Percentiles rank a stretch among this genome's conserved stretches.
Evolutionary conservation across 129 eudicot genomes (phyloP).

Genomic region (Arctium lappa): DNA sequence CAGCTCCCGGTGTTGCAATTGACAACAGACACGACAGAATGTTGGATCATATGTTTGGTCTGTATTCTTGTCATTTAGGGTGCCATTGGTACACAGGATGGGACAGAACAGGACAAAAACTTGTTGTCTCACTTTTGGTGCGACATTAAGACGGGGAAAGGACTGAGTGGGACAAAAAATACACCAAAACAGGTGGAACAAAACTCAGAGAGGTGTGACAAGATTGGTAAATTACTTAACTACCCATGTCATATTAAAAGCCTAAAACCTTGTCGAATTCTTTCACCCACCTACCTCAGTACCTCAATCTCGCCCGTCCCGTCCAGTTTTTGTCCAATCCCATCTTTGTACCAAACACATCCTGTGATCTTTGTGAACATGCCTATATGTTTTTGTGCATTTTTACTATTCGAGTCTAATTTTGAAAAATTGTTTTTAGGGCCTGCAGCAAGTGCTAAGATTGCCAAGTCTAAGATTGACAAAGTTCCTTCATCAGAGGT

Average conservation of each 20-base stretch:
- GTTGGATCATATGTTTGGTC: slow-evolving; percentile 28
- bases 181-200: too few relatives aligned
- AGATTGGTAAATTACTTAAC: too few relatives aligned
- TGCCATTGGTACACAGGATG: background rate
- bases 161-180: too few relatives aligned
- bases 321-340: background rate
- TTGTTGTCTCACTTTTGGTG: background rate
- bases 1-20: slow-evolving; percentile 24
- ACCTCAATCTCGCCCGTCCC: background rate
- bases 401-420: background rate
- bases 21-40: slow-evolving; percentile 37
- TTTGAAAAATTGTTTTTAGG: slow-evolving; percentile 36
- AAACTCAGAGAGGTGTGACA: too few relatives aligned
- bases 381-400: background rate
- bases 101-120: background rate
- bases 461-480: slow-evolving; percentile 40
- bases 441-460: slow-evolving; percentile 39
- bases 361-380: background rate
- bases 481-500: slow-evolving; percentile 50
- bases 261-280: too few relatives aligned
- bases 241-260: too few relatives aligned
- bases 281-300: background rate
- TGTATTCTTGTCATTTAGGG: slow-evolving; percentile 17
- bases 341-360: background rate
- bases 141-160: background rate